Conservation (phyloP, 202 grass and related monocot species). For the Saccharum hybrid region DNA sequence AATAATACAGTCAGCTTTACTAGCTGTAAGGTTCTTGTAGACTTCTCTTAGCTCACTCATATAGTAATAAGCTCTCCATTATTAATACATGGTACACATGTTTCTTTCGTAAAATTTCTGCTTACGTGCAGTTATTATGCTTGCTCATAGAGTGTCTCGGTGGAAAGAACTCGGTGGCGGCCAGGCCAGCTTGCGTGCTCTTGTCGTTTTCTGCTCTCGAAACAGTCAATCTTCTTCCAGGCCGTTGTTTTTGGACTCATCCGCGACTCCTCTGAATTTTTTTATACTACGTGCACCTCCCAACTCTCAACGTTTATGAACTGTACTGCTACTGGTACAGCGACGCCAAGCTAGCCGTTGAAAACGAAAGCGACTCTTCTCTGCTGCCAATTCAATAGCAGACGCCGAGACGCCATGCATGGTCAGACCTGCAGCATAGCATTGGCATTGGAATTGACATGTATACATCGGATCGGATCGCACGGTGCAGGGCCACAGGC, state of each 20-base stretch:
- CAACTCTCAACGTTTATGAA: no score
- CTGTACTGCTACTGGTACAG: background rate
- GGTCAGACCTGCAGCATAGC: background rate
- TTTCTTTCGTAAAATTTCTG: no score
- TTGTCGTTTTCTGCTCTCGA: conserved; percentile 3
- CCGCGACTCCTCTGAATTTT: background rate
- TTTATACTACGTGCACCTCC: background rate
- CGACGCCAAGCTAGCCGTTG: conserved; percentile 47
- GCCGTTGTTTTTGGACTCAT: conserved; percentile 53
- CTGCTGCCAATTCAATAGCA: conserved; percentile 10
- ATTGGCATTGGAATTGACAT: background rate
- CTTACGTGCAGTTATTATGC: no score
- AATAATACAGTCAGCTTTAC: no score
- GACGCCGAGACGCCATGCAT: background rate
- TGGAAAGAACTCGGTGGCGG: conserved; percentile 27
- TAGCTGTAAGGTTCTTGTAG: no score
- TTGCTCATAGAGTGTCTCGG: no score
- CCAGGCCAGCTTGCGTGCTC: conserved; percentile 18
- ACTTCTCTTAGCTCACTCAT: no score
- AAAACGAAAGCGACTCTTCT: conserved; percentile 11
- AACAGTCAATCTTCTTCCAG: background rate
- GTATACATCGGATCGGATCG: no score
- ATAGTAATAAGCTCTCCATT: no score
- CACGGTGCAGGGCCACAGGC: background rate
- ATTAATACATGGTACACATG: no score